Evolutionary conservation across 148 eudicot species (phyloP).

Genomic region (Gaultheria prostrata): DNA sequence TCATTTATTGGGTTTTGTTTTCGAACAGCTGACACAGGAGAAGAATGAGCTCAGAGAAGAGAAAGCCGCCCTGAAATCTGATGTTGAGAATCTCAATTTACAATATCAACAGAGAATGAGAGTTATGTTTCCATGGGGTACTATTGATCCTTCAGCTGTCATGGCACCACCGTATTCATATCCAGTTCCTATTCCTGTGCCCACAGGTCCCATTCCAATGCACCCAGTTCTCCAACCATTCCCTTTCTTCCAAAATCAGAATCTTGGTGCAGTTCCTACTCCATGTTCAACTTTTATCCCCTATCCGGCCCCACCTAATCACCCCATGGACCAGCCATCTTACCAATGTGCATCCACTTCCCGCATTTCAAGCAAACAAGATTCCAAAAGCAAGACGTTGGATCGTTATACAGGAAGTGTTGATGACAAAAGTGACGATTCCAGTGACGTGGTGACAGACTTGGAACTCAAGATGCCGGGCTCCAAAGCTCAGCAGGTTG

Average conservation of each 20-base stretch:
- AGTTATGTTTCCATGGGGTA: conserved; percentile 55
- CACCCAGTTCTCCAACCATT: conserved; percentile 54
- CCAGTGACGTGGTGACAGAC: conserved; percentile 54
- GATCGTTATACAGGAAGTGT: conserved; percentile 28
- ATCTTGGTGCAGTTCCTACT: conserved; percentile 37
- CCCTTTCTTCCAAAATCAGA: conserved; percentile 54
- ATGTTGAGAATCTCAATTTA: conserved; percentile 50
- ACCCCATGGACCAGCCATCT: conserved; percentile 41
- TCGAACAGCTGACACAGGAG: conserved; percentile 59
- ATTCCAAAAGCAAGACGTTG: conserved; percentile 33
- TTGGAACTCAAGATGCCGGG: conserved; percentile 74
- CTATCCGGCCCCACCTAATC: conserved; percentile 36
- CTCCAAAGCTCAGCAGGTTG: conserved; percentile 48
- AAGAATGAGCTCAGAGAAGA: conserved; percentile 71
- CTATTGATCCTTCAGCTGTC: conserved; percentile 55
- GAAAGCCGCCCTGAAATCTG: conserved; percentile 56
- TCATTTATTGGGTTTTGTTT: conserved; percentile 16
- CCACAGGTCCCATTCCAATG: conserved; percentile 49
- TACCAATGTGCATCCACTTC: conserved; percentile 34
- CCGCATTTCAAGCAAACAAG: conserved; percentile 39
- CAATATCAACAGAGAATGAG: conserved; percentile 57
- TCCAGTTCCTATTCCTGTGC: conserved; percentile 50
- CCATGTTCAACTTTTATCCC: conserved; percentile 43
- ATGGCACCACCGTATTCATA: conserved; percentile 51
- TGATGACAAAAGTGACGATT: conserved; percentile 35